A percentile compares a stretch with the other conserved stretches of the same genome.
phyloP scores from a whole-genome alignment of 371 early-diverging fungal genomes.

The Mortierella sp. region DNA sequence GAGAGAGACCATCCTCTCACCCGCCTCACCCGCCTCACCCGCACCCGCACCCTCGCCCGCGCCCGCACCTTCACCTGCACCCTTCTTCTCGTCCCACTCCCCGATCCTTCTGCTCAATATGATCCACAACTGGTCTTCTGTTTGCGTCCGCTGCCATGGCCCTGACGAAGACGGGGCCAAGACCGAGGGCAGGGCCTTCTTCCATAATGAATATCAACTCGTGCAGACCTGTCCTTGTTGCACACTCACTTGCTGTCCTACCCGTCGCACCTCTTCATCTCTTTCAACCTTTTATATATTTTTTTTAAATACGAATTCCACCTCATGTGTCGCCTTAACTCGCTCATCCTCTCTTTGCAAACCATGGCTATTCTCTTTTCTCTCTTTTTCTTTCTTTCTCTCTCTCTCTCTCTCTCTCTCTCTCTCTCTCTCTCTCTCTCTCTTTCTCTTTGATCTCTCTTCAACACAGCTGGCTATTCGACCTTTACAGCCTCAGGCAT shows the following conservation, averaged over 20 bases:
- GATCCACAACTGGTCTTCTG: constrained; percentile 53
- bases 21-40: not conserved
- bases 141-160: constrained; percentile 52
- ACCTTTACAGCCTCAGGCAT: constrained; percentile 51
- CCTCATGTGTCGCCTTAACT: too few relatives aligned
- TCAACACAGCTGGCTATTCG: constrained; percentile 51
- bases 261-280: too few relatives aligned
- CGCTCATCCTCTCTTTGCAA: too few relatives aligned
- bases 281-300: not conserved
- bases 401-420: constrained; percentile 2
- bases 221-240: not conserved
- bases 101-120: constrained; percentile 9
- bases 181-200: constrained; percentile 52
- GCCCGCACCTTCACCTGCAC: not conserved
- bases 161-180: constrained; percentile 44
- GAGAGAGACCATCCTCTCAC: too few relatives aligned
- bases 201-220: constrained; percentile 54
- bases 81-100: constrained; percentile 3
- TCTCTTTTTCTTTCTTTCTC: not conserved
- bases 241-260: too few relatives aligned
- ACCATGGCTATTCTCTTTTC: constrained; percentile 1
- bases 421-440: constrained; percentile 4
- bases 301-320: too few relatives aligned
- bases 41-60: not conserved
- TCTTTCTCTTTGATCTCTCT: not conserved